Conservation (phyloP, 805 yeast species). For the Ogataea trehalophila region DNA sequence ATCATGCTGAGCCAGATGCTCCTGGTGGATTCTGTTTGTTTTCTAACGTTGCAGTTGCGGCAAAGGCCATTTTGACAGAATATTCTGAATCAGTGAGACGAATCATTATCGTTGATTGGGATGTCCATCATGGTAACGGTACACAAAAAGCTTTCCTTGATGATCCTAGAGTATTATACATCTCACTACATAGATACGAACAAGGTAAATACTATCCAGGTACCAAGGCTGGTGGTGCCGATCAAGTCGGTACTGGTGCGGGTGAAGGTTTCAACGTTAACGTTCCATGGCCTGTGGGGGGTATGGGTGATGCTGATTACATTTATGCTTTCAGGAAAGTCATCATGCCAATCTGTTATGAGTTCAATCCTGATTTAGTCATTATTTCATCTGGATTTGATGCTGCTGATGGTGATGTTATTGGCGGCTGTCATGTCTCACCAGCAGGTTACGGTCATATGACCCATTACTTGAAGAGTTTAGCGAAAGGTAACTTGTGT, state of each 20-base stretch:
- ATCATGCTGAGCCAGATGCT: slow-evolving; percentile 96
- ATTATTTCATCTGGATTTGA: slow-evolving; percentile 95
- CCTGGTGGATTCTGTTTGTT: slow-evolving; percentile 97
- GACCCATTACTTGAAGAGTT: slow-evolving; percentile 84
- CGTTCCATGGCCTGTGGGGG: slow-evolving; percentile 89
- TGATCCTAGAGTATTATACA: slow-evolving; percentile 86
- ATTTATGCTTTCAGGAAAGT: slow-evolving; percentile 84
- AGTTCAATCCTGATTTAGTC: slow-evolving; percentile 88
- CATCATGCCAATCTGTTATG: slow-evolving; percentile 82
- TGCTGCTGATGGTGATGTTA: slow-evolving; percentile 97
- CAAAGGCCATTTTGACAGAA: slow-evolving; percentile 70
- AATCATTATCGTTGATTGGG: slow-evolving; percentile 92
- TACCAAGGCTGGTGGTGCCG: slow-evolving; percentile 75
- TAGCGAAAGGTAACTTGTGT: slow-evolving; percentile 84
- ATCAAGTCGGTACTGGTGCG: slow-evolving; percentile 75
- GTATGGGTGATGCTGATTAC: slow-evolving; percentile 95
- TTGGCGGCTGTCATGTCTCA: slow-evolving; percentile 93
- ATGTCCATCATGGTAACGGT: slow-evolving; percentile 98
- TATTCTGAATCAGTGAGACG: slow-evolving; percentile 87
- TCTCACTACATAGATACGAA: slow-evolving; percentile 90
- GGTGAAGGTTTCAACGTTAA: slow-evolving; percentile 89
- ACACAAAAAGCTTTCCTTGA: slow-evolving; percentile 88
- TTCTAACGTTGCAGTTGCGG: slow-evolving; percentile 96
- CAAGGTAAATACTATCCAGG: slow-evolving; percentile 94
- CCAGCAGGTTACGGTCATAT: slow-evolving; percentile 96